Base-by-base conservation (phyloP, 2,329 filamentous ascomycete genomes). In the Penicillium sp. region DNA sequence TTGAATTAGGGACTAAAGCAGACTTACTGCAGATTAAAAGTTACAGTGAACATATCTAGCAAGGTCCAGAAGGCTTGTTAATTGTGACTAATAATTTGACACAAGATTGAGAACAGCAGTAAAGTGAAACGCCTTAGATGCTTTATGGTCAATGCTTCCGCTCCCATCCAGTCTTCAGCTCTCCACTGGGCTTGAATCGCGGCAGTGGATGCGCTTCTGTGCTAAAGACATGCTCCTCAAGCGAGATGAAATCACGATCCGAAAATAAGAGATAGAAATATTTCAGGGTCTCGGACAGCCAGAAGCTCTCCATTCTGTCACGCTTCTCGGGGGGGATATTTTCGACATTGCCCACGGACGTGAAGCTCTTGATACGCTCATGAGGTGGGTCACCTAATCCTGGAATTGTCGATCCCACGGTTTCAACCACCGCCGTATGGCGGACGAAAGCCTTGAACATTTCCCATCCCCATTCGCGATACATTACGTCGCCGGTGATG, bases 261-360 rank as follows among this genome's bases (percentile, higher is more conserved):
- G 91, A 93, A 78, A 99, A 99, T 33, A 99, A 82, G 42, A 99
- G 85, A 75, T 96, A 99, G 73, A 99, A 90, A 74, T 99, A 99
- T 78, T 99, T 99, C 45, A 99, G 81, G 23, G 95, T 99, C 79
- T 99, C 95, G 47, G 95, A 93, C 81, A 99, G 85, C 95, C 95
- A 99, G 78, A 98, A 98, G 72, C 92, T 96, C 78, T 99, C 95
- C 93, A 99, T 97, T 67, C 98, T 98, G 75, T 99, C 93, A 59
- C 86, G 83, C 46, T 81, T 79, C 14, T 80, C 74, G 0, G 92
- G 86, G 21, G 93, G 92, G 10, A 95, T 76, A 5, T 77, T 76
- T 63, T 88, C 87, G 26, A 92, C 93, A 70, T 96, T 86, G 19
- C 82, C 82, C 60, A 98, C 80, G 63, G 89, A 93, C 1, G 91